Percentiles rank a stretch among this genome's conserved stretches.
These are phyloP conservation scores for Discostella stelligera DNA, from an alignment of 352 stramenopile species.

Conservation along the genomic window DNA sequence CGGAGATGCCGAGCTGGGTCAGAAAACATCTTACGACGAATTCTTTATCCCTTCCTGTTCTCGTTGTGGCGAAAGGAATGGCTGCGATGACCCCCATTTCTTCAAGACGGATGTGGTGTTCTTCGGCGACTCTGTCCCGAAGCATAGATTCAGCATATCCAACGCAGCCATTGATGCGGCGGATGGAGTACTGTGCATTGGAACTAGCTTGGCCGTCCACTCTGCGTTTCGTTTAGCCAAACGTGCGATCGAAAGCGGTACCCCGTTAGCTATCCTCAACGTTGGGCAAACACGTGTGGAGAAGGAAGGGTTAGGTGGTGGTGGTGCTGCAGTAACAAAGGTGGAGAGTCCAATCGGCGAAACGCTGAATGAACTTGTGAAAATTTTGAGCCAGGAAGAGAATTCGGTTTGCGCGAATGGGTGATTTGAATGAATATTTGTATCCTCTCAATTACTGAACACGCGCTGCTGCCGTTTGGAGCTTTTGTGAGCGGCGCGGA, in stretches of 20 bases:
- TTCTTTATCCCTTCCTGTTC: conserved; percentile 64
- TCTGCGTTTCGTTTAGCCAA: conserved; percentile 91
- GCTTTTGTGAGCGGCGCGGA: too few relatives aligned
- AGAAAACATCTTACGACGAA: conserved; percentile 54
- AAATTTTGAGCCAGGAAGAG: conserved; percentile 16
- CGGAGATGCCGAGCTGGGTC: conserved; percentile 88
- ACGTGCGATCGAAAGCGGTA: conserved; percentile 64
- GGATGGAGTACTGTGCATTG: conserved; percentile 90
- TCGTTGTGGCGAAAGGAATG: conserved; percentile 39
- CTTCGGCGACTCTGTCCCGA: conserved; percentile 94
- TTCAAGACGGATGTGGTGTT: conserved; percentile 93
- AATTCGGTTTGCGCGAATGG: neutral
- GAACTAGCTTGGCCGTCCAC: conserved; percentile 92
- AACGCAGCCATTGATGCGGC: conserved; percentile 82
- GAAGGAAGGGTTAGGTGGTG: conserved; percentile 20
- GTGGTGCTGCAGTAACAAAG: conserved; percentile 61
- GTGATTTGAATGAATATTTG: too few relatives aligned
- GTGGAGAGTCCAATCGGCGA: conserved; percentile 68
- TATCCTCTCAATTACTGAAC: too few relatives aligned
- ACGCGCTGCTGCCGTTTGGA: too few relatives aligned
- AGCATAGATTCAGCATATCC: conserved; percentile 80
- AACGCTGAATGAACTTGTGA: conserved; percentile 57
- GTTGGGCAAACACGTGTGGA: conserved; percentile 71
- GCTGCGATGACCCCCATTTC: conserved; percentile 62
- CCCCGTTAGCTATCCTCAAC: conserved; percentile 74